Evolutionary conservation across 352 stramenopile genomes (phyloP), one percentile per base, ranked within the genome.

Genomic region (Pythium utonaiense): DNA sequence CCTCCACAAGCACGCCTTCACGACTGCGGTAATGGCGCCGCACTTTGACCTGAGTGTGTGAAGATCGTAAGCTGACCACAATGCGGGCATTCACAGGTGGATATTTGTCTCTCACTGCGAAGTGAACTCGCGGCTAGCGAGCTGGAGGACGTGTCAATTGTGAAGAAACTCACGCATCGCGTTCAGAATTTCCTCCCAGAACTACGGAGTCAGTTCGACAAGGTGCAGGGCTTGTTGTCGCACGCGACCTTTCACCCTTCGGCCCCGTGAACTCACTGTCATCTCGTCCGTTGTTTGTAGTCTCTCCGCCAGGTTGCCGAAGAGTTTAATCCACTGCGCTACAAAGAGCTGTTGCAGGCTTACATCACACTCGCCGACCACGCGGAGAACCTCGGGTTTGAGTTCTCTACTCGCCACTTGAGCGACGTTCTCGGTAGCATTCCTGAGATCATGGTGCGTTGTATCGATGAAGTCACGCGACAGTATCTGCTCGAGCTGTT

Each of bases 271-370:
- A 33, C 28, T 33, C 28, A 33, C 28, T 33, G 5, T 33, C 28
- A 50, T 3, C 30, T 41, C 28, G 21, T 55, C 6, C 21, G 12
- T 33, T 52, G 54, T 10, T 16, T 14, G 21, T 60, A 93, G 86
- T 91, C 86, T 21, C 70, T 95, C 19, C 67, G 82, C 17, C 80
- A 87, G 67, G 73, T 93, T 6, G 80, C 86, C 0, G 69, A 78
- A 16, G 56, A 67, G 13, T 95, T 95, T 58, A 77, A 95, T 38
- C 75, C 82, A 4, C 55, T 84, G 25, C 57, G 72, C 55, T 95
- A 95, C 71, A 88, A 84, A 47, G 78, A 94, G 55, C 66, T 95
- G 27, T 63, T 95, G n/a, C 82, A 83, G 48, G 86, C 84, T 28
- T 93, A 91, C 49, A 89, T 92, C 27, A 83, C 78, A 3, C 68